phyloP scores from a whole-genome alignment of 331 rosid species.

The Quercus tomentella region DNA sequence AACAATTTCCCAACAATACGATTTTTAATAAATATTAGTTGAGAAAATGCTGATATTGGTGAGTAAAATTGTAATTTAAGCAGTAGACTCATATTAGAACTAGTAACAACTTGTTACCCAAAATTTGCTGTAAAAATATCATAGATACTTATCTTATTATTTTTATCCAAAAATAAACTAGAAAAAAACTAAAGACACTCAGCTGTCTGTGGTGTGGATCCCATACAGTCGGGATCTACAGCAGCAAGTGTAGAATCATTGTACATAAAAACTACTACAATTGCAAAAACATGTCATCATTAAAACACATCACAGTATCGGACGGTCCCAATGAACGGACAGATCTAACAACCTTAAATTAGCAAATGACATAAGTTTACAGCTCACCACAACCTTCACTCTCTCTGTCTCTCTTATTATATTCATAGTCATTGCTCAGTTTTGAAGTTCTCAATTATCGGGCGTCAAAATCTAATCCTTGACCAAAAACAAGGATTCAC shows the following conservation, averaged over 20 bases:
- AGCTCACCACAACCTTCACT: not conserved
- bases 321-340: not conserved
- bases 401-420: not conserved
- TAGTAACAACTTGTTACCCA: accelerated
- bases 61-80: no score
- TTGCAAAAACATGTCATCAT: not conserved
- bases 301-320: not conserved
- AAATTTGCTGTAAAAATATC: no score
- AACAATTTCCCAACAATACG: no score
- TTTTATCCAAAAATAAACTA: no score
- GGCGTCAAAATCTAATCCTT: not conserved
- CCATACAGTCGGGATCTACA: no score
- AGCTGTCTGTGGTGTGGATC: no score
- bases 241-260: no score
- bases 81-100: no score
- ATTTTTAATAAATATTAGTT: no score
- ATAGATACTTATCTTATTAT: no score
- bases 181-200: no score
- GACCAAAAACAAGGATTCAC: constrained; percentile 1
- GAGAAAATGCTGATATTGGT: no score
- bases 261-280: not conserved
- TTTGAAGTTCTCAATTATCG: not conserved
- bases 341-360: not conserved
- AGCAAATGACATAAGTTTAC: not conserved
- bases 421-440: not conserved